phyloP scores from a whole-genome alignment of 2,329 filamentous ascomycete species.

The Sclerotinia sclerotiorum region DNA sequence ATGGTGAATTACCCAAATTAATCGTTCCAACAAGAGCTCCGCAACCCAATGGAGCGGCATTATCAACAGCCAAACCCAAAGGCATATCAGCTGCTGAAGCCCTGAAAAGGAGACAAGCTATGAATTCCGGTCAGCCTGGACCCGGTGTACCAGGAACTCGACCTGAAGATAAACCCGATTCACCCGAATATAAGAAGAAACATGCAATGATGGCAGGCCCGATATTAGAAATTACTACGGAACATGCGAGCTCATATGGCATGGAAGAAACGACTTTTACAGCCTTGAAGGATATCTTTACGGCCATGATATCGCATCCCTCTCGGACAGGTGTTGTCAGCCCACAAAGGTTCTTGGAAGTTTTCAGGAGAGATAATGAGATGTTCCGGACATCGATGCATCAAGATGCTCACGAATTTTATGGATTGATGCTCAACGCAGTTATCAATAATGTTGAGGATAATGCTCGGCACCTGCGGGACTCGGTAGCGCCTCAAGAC shows the following conservation, averaged over 20 bases:
- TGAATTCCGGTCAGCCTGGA: conserved; percentile 55
- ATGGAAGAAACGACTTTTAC: conserved; percentile 97
- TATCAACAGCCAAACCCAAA: conserved; percentile 53
- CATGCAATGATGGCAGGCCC: conserved; percentile 85
- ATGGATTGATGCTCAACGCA: conserved; percentile 92
- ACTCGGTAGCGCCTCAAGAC: conserved; percentile 46
- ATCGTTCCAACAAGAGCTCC: conserved; percentile 58
- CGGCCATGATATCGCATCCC: conserved; percentile 77
- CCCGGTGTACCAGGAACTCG: conserved; percentile 52
- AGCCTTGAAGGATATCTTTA: conserved; percentile 92
- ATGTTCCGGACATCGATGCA: conserved; percentile 98
- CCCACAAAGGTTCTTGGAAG: conserved; percentile 88
- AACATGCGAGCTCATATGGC: conserved; percentile 76
- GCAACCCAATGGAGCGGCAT: conserved; percentile 46
- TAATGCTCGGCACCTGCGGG: conserved; percentile 68
- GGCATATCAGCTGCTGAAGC: conserved; percentile 56
- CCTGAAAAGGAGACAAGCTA: conserved; percentile 55
- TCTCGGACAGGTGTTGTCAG: conserved; percentile 87
- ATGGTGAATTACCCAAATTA: conserved; percentile 57
- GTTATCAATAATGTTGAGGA: conserved; percentile 91
- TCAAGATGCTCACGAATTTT: conserved; percentile 96
- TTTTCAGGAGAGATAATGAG: conserved; percentile 91
- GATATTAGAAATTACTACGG: conserved; percentile 78
- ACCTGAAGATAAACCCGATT: conserved; percentile 90
- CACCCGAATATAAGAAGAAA: conserved; percentile 97